Evolutionary conservation across 2,329 filamentous ascomycete species (phyloP), one percentile per base, ranked within the genome.

Genomic region (Paracoccidioides brasiliensis): DNA sequence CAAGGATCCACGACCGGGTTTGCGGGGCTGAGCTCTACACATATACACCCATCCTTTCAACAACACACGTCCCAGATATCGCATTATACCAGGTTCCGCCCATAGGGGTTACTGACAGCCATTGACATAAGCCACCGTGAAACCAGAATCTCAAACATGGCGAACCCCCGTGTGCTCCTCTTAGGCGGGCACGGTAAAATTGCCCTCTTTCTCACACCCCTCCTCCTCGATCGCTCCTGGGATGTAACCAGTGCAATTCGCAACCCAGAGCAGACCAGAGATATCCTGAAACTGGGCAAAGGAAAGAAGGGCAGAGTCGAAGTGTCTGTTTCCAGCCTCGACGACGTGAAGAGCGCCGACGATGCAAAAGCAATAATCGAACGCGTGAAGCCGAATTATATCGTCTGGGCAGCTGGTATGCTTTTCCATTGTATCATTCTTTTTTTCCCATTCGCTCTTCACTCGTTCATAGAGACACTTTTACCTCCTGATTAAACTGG

Each of bases 141-240:
- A 4, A 46, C 43, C 15, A 3, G 15, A 7, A 28, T 30, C 38
- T 7, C 32, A 12, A 51, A 9, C 22, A 54, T 54, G 52, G 22
- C 52, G 35, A 54, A 35, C 35, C 52, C 52, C 43, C 76, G 80
- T 66, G 81, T 90, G 57, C 82, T 90, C 58, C 72, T 93, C 61
- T 80, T 93, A 59, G 88, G 88, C 64, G 88, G 88, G 64, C 87
- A 90, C 73, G 88, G 88, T 72, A 88, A 90, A 68, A 72, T 93
- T 57, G 80, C 87, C 61, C 81, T 87, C 57, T 73, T 84, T 45
- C 78, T 93, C 42, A 93, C 88, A 7, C 86, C 85, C 1, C 78
- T 90, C 57, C 81, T 94, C 6, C 80, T 93, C 44, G 76, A 82
- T 52, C 81, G 83, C 61, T 81, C 80, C 38, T 91, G 87, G 85